These are phyloP conservation scores for Ambrosia hybrid DNA, from an alignment of 140 eudicot species.

Conservation along the genomic window DNA sequence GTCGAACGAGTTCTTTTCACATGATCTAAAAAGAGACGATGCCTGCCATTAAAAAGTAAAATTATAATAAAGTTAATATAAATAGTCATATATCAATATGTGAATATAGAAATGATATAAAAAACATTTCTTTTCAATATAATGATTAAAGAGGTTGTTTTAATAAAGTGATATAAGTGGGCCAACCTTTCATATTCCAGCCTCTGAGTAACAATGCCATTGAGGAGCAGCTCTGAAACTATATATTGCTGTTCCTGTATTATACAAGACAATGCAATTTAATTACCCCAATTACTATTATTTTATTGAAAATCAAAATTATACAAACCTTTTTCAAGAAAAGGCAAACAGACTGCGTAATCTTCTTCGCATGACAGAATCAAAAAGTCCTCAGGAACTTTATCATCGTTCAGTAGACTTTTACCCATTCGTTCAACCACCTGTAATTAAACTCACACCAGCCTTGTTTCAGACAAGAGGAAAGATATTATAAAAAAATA, in stretches of 20 bases:
- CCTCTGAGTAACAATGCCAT: conserved; percentile 86
- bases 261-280: conserved; percentile 5
- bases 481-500: conserved; percentile 11
- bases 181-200: conserved; percentile 81
- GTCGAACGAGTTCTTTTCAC: conserved; percentile 68
- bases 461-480: neutral
- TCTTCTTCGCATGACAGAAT: conserved; percentile 93
- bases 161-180: neutral
- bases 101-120: neutral
- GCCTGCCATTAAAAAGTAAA: conserved; percentile 47
- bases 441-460: conserved; percentile 37
- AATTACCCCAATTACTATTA: conserved; percentile 1
- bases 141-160: neutral
- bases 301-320: neutral
- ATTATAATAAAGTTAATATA: neutral
- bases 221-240: conserved; percentile 89
- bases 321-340: conserved; percentile 73
- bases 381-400: conserved; percentile 48
- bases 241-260: conserved; percentile 69
- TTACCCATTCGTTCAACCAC: conserved; percentile 68
- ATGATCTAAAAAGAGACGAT: conserved; percentile 59
- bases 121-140: neutral
- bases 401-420: conserved; percentile 47
- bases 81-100: neutral
- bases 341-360: conserved; percentile 65